Evolutionary conservation across 2,329 filamentous ascomycete genomes (phyloP).

Genomic region (Cercospora zeae-maydis): DNA sequence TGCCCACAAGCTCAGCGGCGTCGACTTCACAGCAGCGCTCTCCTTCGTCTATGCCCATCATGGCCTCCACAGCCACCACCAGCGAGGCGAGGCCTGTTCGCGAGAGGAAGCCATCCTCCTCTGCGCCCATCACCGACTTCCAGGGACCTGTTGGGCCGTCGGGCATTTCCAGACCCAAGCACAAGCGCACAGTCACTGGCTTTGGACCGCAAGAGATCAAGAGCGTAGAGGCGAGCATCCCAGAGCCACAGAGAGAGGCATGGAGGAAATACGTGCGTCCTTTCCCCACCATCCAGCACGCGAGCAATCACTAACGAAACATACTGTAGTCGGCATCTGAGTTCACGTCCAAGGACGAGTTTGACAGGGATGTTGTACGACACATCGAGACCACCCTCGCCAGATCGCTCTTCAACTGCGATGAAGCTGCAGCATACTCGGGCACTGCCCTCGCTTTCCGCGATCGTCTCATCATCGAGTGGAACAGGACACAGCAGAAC

Average conservation of each 20-base stretch:
- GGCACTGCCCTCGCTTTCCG: slow-evolving; percentile 89
- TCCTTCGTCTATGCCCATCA: slow-evolving; percentile 12
- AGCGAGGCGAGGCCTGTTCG: slow-evolving; percentile 39
- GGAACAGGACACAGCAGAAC: slow-evolving; percentile 97
- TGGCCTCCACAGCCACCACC: slow-evolving; percentile 35
- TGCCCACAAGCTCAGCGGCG: not conserved
- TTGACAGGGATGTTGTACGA: slow-evolving; percentile 77
- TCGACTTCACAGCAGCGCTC: not conserved
- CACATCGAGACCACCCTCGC: slow-evolving; percentile 97
- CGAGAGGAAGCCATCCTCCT: slow-evolving; percentile 76
- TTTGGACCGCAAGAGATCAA: slow-evolving; percentile 91
- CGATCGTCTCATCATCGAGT: slow-evolving; percentile 87
- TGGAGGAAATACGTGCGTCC: slow-evolving; percentile 59
- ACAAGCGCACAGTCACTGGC: slow-evolving; percentile 94
- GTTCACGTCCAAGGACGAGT: slow-evolving; percentile 77
- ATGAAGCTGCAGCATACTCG: slow-evolving; percentile 86
- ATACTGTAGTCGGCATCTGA: slow-evolving; percentile 57
- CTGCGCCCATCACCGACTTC: slow-evolving; percentile 81
- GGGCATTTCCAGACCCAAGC: slow-evolving; percentile 85
- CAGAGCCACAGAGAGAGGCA: slow-evolving; percentile 79
- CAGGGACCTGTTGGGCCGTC: slow-evolving; percentile 76
- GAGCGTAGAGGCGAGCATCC: slow-evolving; percentile 84
- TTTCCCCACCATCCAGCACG: not conserved
- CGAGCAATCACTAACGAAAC: slow-evolving; percentile 13
- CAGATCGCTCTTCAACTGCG: slow-evolving; percentile 95